Conservation (phyloP, 306 rosid species). For the Begonia fuchsioides region DNA sequence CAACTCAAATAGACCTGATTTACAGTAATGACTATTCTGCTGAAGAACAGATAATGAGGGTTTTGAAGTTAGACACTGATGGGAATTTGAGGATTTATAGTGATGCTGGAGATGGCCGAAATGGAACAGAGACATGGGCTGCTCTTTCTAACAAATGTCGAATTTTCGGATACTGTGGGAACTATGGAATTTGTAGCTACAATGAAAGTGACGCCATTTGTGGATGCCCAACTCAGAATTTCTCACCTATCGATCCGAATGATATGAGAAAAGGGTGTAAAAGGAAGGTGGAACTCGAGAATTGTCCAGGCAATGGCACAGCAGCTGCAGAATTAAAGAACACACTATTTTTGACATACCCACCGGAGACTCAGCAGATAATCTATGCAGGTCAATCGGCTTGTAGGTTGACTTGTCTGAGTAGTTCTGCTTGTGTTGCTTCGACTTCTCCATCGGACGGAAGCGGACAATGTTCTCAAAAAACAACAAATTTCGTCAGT, state of each 20-base stretch:
- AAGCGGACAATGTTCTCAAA: constrained; percentile 39
- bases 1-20: constrained; percentile 21
- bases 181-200: constrained; percentile 52
- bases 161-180: constrained; percentile 62
- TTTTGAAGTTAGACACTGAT: constrained; percentile 43
- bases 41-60: constrained; percentile 24
- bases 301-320: constrained; percentile 29
- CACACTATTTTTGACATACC: constrained; percentile 36
- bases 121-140: constrained; percentile 27
- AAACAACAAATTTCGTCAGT: constrained; percentile 25
- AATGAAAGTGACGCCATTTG: constrained; percentile 38
- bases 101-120: constrained; percentile 25
- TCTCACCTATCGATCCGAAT: constrained; percentile 35
- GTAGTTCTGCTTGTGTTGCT: constrained; percentile 35
- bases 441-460: constrained; percentile 55
- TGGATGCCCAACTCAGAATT: constrained; percentile 54
- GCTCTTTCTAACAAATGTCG: constrained; percentile 53
- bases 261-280: constrained; percentile 43
- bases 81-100: constrained; percentile 62
- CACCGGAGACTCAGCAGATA: constrained; percentile 27
- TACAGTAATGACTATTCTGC: constrained; percentile 49
- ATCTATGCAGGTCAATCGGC: constrained; percentile 33
- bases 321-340: constrained; percentile 32
- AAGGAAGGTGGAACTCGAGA: constrained; percentile 28
- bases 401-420: constrained; percentile 46